Base-by-base conservation (phyloP, 208 protist species). In the Lotmaria passim region DNA sequence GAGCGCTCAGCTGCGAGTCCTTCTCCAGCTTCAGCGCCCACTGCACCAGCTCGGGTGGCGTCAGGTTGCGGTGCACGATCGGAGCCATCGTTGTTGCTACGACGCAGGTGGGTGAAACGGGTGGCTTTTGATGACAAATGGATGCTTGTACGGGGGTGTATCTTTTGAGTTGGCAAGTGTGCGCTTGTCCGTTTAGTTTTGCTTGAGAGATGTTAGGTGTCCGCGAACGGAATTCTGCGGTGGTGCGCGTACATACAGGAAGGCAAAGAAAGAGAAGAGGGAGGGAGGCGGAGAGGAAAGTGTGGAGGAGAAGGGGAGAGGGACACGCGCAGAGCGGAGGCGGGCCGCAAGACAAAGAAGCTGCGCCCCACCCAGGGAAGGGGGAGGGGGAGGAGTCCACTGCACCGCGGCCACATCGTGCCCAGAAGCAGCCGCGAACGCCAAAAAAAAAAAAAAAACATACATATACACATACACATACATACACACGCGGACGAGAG, bases 11-110 rank as follows among this genome's bases (percentile, higher is more conserved):
- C 57, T 70, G 57, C 21, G 78, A 80, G 72, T 91, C 85, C 78
- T 79, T 87, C 75, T 91, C 82, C 38, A 87, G 65, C 77, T 89
- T 88, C 51, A 91, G 59, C 17, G 82, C 82, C 80, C 79, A 86
- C 74, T 89, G 47, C 58, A 86, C 77, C 36, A 86, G 74, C 70
- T 84, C 70, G 33, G 81, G 69, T 17, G 56, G 19, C n/a, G 58
- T 75, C 17, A 89, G 81, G 60, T 92, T 89, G 52, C 61, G 67
- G 79, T 92, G 77, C 41, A 72, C 46, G 28, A 58, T 71, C 30
- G 73, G 73, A 7, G 64, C 43, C 73, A 79, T 79, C 21, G 36
- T 39, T 39, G 36, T 12, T 39, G 12, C 36, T 39, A 14, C 36
- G n/a, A 39, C 36, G 36, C 8, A 12, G 36, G 46, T 68, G 8